phyloP scores from a whole-genome alignment of 352 stramenopile species.

The Detonula confervacea region DNA sequence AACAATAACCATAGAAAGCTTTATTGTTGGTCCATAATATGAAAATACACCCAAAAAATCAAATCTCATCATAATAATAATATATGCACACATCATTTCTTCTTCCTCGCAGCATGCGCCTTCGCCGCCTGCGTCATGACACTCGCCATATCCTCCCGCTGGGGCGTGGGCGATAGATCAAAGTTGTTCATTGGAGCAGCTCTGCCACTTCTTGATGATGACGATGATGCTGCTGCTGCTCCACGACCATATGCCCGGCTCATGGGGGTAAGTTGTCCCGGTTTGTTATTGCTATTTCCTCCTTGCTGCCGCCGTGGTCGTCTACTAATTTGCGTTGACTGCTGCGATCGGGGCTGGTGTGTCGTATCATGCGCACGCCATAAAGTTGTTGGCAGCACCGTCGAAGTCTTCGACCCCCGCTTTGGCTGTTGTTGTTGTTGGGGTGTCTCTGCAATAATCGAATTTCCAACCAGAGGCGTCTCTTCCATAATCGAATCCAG shows the following conservation, averaged over 20 bases:
- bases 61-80: constrained; percentile 15
- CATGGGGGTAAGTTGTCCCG: constrained; percentile 27
- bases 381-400: not conserved
- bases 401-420: not conserved
- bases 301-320: not conserved
- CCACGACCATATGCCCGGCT: no score
- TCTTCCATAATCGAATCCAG: no score
- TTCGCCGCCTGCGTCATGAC: constrained; percentile 27
- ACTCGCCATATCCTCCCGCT: constrained; percentile 24
- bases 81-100: not conserved
- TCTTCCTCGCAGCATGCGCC: constrained; percentile 22
- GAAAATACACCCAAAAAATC: no score
- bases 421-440: constrained; percentile 23
- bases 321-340: not conserved
- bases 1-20: not conserved
- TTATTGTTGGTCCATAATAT: not conserved
- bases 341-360: not conserved
- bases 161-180: constrained; percentile 38
- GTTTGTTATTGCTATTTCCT: constrained; percentile 7
- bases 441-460: constrained; percentile 29
- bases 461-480: no score
- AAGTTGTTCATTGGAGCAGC: no score
- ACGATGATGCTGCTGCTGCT: constrained; percentile 13
- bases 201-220: no score
- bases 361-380: not conserved